Evolutionary conservation across 345 rosid species (phyloP).

Genomic region (Aquilaria sinensis): DNA sequence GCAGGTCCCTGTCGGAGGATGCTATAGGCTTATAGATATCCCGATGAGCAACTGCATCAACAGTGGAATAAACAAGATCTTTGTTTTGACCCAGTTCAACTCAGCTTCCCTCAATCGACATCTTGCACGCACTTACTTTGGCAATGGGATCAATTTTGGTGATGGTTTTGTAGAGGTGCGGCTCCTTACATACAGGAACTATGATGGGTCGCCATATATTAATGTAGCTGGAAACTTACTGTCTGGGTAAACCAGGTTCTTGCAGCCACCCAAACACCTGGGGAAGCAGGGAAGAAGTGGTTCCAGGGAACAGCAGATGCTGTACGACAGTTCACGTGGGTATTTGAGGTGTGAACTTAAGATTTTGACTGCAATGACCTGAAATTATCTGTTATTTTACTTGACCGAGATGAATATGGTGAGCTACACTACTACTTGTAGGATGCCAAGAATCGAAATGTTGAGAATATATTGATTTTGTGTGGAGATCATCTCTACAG

Average conservation of each 20-base stretch:
- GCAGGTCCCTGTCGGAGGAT: constrained; percentile 94
- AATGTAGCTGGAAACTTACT: not conserved
- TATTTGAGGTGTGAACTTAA: constrained; percentile 66
- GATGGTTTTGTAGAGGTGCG: constrained; percentile 97
- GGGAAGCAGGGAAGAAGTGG: constrained; percentile 88
- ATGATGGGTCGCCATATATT: not conserved
- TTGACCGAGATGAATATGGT: constrained; percentile 8
- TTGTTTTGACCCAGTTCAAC: constrained; percentile 89
- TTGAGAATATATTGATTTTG: constrained; percentile 73
- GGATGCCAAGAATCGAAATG: constrained; percentile 82
- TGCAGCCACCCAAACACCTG: constrained; percentile 97
- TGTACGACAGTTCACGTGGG: constrained; percentile 92
- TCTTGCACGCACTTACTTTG: constrained; percentile 80
- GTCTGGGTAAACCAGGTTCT: constrained; percentile 48
- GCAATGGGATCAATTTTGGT: constrained; percentile 89
- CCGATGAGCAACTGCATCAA: constrained; percentile 99
- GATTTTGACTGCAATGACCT: not conserved
- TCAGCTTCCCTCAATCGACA: constrained; percentile 95
- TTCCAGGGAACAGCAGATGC: constrained; percentile 99
- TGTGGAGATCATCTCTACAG: constrained; percentile 92
- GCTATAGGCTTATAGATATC: constrained; percentile 86
- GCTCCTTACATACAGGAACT: constrained; percentile 3
- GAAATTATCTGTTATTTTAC: not conserved
- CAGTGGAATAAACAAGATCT: constrained; percentile 91
- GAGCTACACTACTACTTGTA: constrained; percentile 21